Base-by-base conservation (phyloP, 2,329 filamentous ascomycete genomes). In the Aspergillus sp. region DNA sequence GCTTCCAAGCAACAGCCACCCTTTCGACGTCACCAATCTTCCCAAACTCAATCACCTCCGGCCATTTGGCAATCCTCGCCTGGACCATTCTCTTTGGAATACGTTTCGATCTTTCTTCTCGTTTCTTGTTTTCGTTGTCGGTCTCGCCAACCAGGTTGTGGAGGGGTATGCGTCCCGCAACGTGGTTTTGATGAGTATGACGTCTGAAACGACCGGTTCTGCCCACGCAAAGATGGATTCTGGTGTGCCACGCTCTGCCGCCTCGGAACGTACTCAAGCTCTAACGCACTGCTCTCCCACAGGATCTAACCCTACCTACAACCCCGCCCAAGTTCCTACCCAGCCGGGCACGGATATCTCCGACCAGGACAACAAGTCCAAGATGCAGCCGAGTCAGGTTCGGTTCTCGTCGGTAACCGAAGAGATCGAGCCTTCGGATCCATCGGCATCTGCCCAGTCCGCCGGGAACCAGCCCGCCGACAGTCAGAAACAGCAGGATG, bases 371-470 rank as follows among this genome's bases (percentile, higher is more conserved):
- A 59, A 66, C 66, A 73, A 71, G 64, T 62, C 66, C 52, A 73
- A 67, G 64, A 55, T 68, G 47, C 72, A 71, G 47, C 71, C 69
- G 51, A 63, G 64, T 47, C 74, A 78, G 59, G 90, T 92, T 56
- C 88, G 89, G 59, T 93, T 92, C 75, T 87, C 88, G 56, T 86
- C 89, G 29, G 81, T 84, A 63, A 85, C 88, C 61, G 82, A 92
- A 71, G 88, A 92, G 75, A 91, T 92, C 67, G 80, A 84, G 59
- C 84, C 86, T 14, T 71, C 71, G 24, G 70, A 74, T 16, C 49
- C 51, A 61, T 71, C 71, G 61, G 60, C 72, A 57, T 72, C 59
- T 59, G 56, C 58, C 45, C 60, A 57, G 46, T 56, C 55, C 49
- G 54, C 62, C 9, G 63, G 22, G 22, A 47, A 47, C 12, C 22